Evolutionary conservation across 768 basidiomycete genomes (phyloP), one percentile per base, ranked within the genome.

Genomic region (Cystoderma amianthinum): DNA sequence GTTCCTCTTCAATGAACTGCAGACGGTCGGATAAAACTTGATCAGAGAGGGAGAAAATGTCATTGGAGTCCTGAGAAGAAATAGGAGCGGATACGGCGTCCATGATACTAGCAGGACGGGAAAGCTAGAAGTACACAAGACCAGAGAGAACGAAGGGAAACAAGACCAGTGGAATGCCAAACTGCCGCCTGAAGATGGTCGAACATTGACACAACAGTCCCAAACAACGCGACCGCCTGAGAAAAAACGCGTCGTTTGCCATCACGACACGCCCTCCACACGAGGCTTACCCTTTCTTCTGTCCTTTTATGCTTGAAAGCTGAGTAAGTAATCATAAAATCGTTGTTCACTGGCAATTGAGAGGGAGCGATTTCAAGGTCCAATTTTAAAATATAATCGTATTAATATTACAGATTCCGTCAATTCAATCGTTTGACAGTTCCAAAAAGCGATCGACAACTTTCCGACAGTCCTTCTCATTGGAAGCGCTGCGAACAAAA

Each of bases 11-110:
- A 39, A 87, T 71, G 56, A 90, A 90, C 44, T 80, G 74, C 33
- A 88, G 70, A 35, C 74, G 74, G 52, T 85, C 76, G 18, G 80
- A 78, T 28, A 89, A 68, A 43, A 71, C 76, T 45, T 82, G 72
- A 64, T 90, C 86, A 3, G 83, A 77, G 44, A 89, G 69, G 0
- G 81, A 81, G 66, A 82, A 87, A 17, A 87, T 76, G 62, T 87
- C 82, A 4, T 69, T 72, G 32, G 65, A 57, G 41, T 65, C 64
- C 45, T 62, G 46, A 38, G 58, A 48, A 24, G 54, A 46, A 42
- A 44, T 61, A 13, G 59, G 51, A 20, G 60, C 55, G 44, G 60
- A 59, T 21, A 57, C 44, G 43, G 59, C 39, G 50, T 68, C 71
- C 69, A 74, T 72, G 51, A 44, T 44, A 40, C 46, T 42, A 44